Base-by-base conservation (phyloP, 129 eudicot species). In the Saposhnikovia divaricata region DNA sequence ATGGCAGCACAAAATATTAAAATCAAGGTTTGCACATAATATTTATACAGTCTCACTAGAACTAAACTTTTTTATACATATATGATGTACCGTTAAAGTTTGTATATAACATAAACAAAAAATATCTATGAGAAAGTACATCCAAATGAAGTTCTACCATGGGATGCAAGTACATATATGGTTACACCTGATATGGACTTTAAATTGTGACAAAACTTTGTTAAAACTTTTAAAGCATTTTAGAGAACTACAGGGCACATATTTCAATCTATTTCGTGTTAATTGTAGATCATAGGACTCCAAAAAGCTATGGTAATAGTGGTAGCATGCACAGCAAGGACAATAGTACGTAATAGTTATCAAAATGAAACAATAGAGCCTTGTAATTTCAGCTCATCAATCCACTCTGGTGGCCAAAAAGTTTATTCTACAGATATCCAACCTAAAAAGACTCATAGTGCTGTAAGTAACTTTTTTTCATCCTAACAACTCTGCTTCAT, bases 351-450 rank as follows among this genome's bases (percentile, higher is more conserved):
- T n/a, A n/a, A n/a, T 43, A 74, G 82, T 27, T 87, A 83, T 74
- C 85, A 86, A 55, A 84, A 84, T 77, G 86, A 78, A 77, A 78
- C 83, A 81, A 78, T 44, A 44, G 93, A 87, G 34, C 91, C 96
- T 15, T 89, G 96, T 86, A 84, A 90, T 82, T 83, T 82, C 46
- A 93, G 89, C 87, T 89, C 93, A 50, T 93, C 98, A 50, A 93
- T 93, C 61, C 86, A 90, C 28, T 93, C 90, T 75, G 98, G 98
- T 83, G 98, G 91, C 82, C 98, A 89, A 86, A 91, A 93, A 86
- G 88, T 83, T 80, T 90, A 90, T 65, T 13, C 40, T 65, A 2
- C 72, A 25, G 19, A 28, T 65, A 28, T 14, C 6, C 72, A 65
- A 2, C 10, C 72, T 1, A 65, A 65, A 65, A 65, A 27, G 28